phyloP scores from a whole-genome alignment of 73 alveolate genomes.

The Paramecium tetraurelia region DNA sequence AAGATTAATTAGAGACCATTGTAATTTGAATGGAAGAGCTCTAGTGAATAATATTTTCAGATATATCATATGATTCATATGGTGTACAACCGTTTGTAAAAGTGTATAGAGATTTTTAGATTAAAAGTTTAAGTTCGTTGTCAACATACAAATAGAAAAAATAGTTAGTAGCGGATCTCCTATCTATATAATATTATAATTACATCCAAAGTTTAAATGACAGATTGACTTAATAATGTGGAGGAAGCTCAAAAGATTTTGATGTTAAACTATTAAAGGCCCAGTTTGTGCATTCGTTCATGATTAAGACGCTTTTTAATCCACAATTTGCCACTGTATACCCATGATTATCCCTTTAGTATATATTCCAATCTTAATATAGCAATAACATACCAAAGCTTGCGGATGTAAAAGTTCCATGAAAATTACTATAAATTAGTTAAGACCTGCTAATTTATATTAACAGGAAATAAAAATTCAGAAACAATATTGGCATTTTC shows the following conservation, averaged over 20 bases:
- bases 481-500: too few species aligned
- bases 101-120: too few species aligned
- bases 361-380: neutral
- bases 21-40: neutral
- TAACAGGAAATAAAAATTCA: too few species aligned
- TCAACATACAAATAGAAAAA: neutral
- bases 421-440: neutral
- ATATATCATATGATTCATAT: neutral
- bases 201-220: neutral
- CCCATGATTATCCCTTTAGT: neutral
- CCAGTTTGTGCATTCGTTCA: neutral
- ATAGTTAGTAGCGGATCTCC: too few species aligned
- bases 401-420: neutral
- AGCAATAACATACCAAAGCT: neutral
- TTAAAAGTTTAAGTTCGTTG: neutral
- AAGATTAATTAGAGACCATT: neutral
- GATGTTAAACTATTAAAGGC: neutral
- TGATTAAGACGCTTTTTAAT: neutral
- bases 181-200: too few species aligned
- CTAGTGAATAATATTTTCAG: neutral
- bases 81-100: neutral
- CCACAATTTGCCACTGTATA: neutral
- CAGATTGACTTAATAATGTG: neutral
- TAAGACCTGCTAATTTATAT: neutral
- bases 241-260: neutral